A percentile compares a stretch with the other conserved stretches of the same genome.
Conservation (phyloP, 2,329 filamentous ascomycete species). For the Colletotrichum sp. region DNA sequence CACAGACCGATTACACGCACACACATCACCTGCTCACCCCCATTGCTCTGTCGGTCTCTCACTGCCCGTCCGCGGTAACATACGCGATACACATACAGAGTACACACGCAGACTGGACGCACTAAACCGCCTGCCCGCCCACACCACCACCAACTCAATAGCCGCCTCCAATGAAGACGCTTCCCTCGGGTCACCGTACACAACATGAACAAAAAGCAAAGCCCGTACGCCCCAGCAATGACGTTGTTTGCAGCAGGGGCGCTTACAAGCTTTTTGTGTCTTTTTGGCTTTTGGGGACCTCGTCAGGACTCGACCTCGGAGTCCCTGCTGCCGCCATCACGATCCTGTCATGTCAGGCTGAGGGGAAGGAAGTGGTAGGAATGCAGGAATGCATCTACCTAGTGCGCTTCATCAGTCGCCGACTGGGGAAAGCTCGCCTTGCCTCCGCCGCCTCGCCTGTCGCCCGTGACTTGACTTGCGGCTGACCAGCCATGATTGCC, state of each 20-base stretch:
- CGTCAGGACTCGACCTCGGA: not conserved
- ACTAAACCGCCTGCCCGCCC: not conserved
- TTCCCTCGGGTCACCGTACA: not conserved
- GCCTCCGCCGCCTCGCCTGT: not conserved
- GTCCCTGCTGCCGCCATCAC: not conserved
- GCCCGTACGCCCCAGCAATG: not conserved
- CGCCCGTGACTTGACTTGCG: not conserved
- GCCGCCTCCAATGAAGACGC: constrained; percentile 10
- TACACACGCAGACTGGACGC: not conserved
- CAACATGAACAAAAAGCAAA: not conserved
- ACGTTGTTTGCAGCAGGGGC: not conserved
- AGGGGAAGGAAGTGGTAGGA: not conserved
- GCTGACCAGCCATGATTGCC: not conserved
- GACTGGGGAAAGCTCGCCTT: not conserved
- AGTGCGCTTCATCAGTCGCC: not conserved
- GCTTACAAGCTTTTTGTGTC: not conserved
- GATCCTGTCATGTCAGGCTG: not conserved
- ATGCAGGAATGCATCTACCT: not conserved
- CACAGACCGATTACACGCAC: not conserved
- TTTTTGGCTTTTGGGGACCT: not conserved
- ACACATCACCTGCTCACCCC: not conserved
- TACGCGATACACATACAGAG: not conserved
- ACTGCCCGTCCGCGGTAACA: not conserved
- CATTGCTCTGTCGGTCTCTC: not conserved
- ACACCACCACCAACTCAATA: not conserved